phyloP scores from a whole-genome alignment of 345 rosid species.

The Excoecaria agallocha region DNA sequence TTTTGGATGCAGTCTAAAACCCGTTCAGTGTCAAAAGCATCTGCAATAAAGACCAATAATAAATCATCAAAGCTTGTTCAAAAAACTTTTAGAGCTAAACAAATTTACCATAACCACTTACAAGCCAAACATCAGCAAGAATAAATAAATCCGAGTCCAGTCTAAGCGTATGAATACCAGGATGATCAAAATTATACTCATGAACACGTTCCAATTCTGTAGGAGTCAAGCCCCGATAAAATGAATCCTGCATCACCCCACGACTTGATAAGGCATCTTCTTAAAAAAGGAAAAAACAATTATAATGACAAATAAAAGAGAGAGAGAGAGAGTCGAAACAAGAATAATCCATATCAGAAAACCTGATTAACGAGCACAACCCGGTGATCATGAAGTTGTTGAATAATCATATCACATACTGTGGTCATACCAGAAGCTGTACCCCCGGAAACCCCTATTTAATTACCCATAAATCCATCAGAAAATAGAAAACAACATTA shows the following conservation, averaged over 20 bases:
- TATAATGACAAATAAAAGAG: not conserved
- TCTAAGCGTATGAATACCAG: slow-evolving; percentile 46
- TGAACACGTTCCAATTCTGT: slow-evolving; percentile 74
- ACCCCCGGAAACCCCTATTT: slow-evolving; percentile 93
- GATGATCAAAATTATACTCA: slow-evolving; percentile 98
- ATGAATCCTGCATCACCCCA: slow-evolving; percentile 63
- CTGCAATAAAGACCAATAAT: slow-evolving; percentile 34
- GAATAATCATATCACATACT: slow-evolving; percentile 98
- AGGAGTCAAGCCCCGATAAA: slow-evolving; percentile 87
- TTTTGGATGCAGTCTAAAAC: slow-evolving; percentile 72
- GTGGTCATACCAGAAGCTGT: slow-evolving; percentile 99
- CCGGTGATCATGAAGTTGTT: slow-evolving; percentile 98
- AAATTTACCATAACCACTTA: not conserved
- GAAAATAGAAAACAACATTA: not conserved
- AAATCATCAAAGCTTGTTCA: not conserved
- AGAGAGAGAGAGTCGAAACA: not conserved
- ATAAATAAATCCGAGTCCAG: not conserved
- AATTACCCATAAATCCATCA: not conserved
- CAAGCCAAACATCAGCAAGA: not conserved
- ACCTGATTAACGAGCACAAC: slow-evolving; percentile 97
- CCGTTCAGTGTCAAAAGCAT: slow-evolving; percentile 98
- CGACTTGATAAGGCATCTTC: not conserved
- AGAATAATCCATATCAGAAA: not conserved
- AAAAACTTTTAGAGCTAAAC: not conserved
- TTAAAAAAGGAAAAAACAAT: too few relatives aligned